Conservation (phyloP, 768 basidiomycete genomes). For the Lentinus brumalis region DNA sequence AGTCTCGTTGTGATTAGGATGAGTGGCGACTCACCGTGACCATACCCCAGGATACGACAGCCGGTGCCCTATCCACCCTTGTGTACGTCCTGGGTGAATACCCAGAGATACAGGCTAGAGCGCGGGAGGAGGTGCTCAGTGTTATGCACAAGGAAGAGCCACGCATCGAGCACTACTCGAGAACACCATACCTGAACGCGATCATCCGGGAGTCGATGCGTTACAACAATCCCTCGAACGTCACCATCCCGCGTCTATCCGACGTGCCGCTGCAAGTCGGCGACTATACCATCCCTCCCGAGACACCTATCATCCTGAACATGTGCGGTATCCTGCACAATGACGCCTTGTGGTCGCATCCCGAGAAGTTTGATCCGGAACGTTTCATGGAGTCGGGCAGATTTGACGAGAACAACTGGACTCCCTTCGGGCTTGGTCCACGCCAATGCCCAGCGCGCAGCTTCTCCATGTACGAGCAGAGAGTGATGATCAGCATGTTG, state of each 20-base stretch:
- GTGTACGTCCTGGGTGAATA: conserved; percentile 40
- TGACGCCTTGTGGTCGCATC: conserved; percentile 47
- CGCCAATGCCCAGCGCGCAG: conserved; percentile 26
- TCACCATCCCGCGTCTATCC: conserved; percentile 24
- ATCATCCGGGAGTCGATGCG: conserved; percentile 44
- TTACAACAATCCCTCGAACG: conserved; percentile 32
- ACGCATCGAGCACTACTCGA: conserved; percentile 30
- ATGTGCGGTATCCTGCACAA: conserved; percentile 34
- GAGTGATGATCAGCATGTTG: conserved; percentile 37
- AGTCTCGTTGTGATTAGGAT: neutral
- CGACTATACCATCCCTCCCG: conserved; percentile 33
- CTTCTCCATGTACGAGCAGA: conserved; percentile 35
- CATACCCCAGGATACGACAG: conserved; percentile 37
- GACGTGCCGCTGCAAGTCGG: conserved; percentile 35
- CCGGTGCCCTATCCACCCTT: conserved; percentile 38
- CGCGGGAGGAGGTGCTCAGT: conserved; percentile 38
- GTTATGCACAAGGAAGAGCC: conserved; percentile 34
- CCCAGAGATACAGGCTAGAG: conserved; percentile 38
- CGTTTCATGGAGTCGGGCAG: conserved; percentile 40
- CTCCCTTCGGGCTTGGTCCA: conserved; percentile 20
- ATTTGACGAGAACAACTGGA: conserved; percentile 7
- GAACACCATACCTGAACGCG: conserved; percentile 36
- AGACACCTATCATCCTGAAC: conserved; percentile 36
- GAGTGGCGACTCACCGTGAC: neutral
- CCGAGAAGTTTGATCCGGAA: conserved; percentile 53